A percentile compares a stretch with the other conserved stretches of the same genome.
Conservation (phyloP, 306 rosid genomes). For the Cucumis melo region DNA sequence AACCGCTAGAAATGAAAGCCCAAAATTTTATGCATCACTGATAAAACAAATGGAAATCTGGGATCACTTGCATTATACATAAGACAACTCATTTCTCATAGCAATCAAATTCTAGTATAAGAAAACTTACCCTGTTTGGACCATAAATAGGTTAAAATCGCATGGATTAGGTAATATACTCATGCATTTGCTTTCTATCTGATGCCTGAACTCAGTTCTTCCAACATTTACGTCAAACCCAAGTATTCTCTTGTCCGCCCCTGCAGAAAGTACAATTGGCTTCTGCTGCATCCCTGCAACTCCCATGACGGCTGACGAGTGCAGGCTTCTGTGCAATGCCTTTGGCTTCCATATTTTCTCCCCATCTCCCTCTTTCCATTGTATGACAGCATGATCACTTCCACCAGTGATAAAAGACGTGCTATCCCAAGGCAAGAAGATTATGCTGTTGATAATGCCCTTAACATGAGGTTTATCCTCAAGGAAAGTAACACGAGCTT, state of each 20-base stretch:
- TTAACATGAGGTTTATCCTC: conserved; percentile 80
- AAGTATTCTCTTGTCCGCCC: conserved; percentile 79
- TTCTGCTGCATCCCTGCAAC: conserved; percentile 87
- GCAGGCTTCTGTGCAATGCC: conserved; percentile 61
- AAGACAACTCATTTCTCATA: not conserved
- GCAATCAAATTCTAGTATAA: not conserved
- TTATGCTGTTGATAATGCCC: conserved; percentile 76
- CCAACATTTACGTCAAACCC: conserved; percentile 56
- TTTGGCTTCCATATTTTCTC: conserved; percentile 73
- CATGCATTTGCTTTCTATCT: conserved; percentile 90
- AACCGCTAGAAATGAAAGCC: not conserved
- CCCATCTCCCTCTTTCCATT: conserved; percentile 64
- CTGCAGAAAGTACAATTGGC: conserved; percentile 68
- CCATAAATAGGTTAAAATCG: conserved; percentile 83
- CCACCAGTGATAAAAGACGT: conserved; percentile 77
- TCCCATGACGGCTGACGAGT: conserved; percentile 98
- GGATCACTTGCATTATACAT: not conserved
- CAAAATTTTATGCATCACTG: not conserved
- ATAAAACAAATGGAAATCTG: not conserved
- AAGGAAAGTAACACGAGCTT: conserved; percentile 54
- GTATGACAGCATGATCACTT: conserved; percentile 79
- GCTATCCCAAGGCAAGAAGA: conserved; percentile 74
- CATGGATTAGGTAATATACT: conserved; percentile 64
- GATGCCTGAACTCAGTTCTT: conserved; percentile 72
- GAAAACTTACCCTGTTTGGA: conserved; percentile 59